Conservation (phyloP, 768 basidiomycete genomes). For the Sistotremastrum suecicum region DNA sequence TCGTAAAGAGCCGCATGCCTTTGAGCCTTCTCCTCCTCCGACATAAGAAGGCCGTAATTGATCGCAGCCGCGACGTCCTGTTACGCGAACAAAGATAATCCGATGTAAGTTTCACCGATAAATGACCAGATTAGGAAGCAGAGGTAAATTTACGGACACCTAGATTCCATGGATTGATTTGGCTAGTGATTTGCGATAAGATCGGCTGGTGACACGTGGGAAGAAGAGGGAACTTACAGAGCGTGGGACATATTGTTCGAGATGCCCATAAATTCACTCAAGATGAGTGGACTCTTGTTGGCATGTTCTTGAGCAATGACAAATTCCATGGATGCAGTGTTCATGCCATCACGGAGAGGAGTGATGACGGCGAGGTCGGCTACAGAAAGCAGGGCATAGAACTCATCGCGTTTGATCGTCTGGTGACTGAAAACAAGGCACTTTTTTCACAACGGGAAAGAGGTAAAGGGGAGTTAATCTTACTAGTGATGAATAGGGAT, state of each 20-base stretch:
- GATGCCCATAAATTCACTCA: constrained; percentile 98
- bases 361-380: constrained; percentile 95
- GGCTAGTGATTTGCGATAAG: constrained; percentile 9
- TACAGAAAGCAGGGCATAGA: constrained; percentile 85
- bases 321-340: constrained; percentile 97
- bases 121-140: constrained; percentile 2
- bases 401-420: constrained; percentile 93
- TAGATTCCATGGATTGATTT: constrained; percentile 95
- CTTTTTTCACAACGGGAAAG: background rate
- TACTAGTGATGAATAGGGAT: constrained; percentile 97
- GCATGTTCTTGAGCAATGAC: constrained; percentile 85
- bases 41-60: constrained; percentile 77
- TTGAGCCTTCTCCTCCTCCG: constrained; percentile 50
- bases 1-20: constrained; percentile 70
- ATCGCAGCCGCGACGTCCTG: constrained; percentile 85
- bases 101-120: background rate
- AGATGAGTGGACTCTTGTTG: constrained; percentile 71
- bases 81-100: background rate
- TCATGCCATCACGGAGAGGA: constrained; percentile 95
- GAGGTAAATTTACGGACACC: constrained; percentile 35
- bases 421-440: constrained; percentile 55
- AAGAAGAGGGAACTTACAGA: constrained; percentile 18
- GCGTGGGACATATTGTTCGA: constrained; percentile 84
- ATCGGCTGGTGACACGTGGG: background rate
- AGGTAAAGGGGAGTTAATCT: constrained; percentile 18